phyloP scores from a whole-genome alignment of 345 rosid species.

The Barbarea vulgaris region DNA sequence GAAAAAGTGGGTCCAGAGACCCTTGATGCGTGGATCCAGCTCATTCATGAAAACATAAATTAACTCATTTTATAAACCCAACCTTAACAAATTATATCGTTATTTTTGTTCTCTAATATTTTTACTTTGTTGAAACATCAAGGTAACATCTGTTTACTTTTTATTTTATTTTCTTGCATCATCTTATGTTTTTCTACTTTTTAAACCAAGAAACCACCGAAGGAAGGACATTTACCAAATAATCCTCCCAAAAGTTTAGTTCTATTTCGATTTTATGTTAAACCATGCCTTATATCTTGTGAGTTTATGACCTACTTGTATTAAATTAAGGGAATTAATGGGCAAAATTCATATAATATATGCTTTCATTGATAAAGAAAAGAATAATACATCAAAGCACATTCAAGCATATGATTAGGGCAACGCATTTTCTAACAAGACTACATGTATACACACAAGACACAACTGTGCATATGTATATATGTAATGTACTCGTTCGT shows the following conservation, averaged over 20 bases:
- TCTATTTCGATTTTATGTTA: not conserved
- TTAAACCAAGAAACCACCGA: not conserved
- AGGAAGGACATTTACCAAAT: not conserved
- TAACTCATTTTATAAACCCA: conserved; percentile 20
- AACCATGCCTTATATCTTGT: conserved; percentile 11
- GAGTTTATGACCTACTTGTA: conserved; percentile 14
- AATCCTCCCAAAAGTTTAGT: not conserved
- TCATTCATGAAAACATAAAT: conserved; percentile 42
- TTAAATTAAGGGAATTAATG: not conserved
- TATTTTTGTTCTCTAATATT: not conserved
- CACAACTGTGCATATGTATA: not conserved
- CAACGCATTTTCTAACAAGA: conserved; percentile 33
- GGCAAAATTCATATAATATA: not conserved
- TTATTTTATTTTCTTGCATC: not conserved
- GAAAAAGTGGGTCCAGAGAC: conserved; percentile 50
- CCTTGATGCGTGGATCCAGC: conserved; percentile 82
- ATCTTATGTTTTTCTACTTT: not conserved
- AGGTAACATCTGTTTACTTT: not conserved
- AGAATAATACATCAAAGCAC: conserved; percentile 28
- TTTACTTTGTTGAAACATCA: not conserved
- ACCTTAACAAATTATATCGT: conserved; percentile 28
- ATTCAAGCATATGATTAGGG: conserved; percentile 37
- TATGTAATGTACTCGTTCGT: not conserved
- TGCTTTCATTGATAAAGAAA: conserved; percentile 11
- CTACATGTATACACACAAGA: not conserved